phyloP scores from a whole-genome alignment of 805 yeast species.

The Kregervanrija pseudodelftensis region DNA sequence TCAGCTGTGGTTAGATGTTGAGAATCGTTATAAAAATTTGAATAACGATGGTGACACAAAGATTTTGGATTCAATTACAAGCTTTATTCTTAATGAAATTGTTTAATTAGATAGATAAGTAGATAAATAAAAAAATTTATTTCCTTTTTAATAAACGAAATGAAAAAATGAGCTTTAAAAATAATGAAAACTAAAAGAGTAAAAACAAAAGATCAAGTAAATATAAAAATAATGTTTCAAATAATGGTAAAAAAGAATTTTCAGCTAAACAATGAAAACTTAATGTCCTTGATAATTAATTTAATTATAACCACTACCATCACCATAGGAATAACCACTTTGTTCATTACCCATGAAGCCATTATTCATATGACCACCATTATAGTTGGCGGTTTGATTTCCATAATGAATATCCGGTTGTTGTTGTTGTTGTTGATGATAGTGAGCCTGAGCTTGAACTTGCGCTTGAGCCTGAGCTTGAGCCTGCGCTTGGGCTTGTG shows the following conservation, averaged over 20 bases:
- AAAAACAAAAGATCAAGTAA: not conserved
- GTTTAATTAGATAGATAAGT: too few species aligned
- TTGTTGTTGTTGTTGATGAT: constrained; percentile 18
- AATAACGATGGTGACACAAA: constrained; percentile 4
- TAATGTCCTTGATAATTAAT: too few species aligned
- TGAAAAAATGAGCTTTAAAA: too few species aligned
- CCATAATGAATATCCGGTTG: constrained; percentile 17
- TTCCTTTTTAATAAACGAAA: too few species aligned
- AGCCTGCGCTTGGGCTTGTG: constrained; percentile 28
- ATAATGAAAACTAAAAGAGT: not conserved
- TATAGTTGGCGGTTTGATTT: constrained; percentile 3
- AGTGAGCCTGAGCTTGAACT: constrained; percentile 20
- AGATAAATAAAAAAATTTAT: too few species aligned
- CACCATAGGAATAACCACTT: constrained; percentile 9
- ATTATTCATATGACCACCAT: constrained; percentile 2
- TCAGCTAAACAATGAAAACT: not conserved
- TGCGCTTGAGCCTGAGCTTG: constrained; percentile 20
- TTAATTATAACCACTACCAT: constrained; percentile 12
- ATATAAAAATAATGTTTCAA: not conserved
- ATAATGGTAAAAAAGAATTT: not conserved
- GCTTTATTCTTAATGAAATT: too few species aligned
- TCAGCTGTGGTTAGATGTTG: constrained; percentile 3
- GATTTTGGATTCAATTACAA: too few species aligned
- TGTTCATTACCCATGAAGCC: constrained; percentile 6
- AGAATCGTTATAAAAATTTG: constrained; percentile 1